phyloP scores from a whole-genome alignment of 1,139 yeast genomes.

The Yamadazyma conglobata region DNA sequence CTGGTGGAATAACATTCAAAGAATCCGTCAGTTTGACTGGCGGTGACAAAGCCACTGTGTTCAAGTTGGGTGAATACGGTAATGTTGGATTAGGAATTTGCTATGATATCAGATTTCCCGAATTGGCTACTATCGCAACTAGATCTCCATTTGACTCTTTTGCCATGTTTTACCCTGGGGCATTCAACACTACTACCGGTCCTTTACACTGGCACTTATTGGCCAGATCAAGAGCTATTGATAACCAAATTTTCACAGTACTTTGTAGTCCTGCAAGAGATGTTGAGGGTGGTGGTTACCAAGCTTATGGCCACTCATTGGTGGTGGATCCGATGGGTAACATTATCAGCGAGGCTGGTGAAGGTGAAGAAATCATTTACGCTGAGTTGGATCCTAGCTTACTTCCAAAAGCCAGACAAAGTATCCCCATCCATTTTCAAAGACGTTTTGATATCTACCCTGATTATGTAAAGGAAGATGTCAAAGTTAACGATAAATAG shows the following conservation, averaged over 20 bases:
- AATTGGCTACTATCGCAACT: slow-evolving; percentile 77
- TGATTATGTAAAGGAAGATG: slow-evolving; percentile 52
- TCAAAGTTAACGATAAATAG: slow-evolving; percentile 37
- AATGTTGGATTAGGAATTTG: slow-evolving; percentile 87
- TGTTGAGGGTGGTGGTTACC: slow-evolving; percentile 61
- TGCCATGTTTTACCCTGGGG: slow-evolving; percentile 93
- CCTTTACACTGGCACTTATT: slow-evolving; percentile 91
- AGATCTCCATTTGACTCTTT: slow-evolving; percentile 67
- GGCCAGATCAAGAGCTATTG: slow-evolving; percentile 85
- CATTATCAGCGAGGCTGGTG: slow-evolving; percentile 78
- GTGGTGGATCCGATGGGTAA: slow-evolving; percentile 87
- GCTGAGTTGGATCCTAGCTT: slow-evolving; percentile 72
- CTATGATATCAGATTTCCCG: slow-evolving; percentile 91
- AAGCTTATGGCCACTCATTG: slow-evolving; percentile 89
- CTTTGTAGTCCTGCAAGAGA: slow-evolving; percentile 90
- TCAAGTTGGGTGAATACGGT: slow-evolving; percentile 67
- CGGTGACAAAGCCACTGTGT: slow-evolving; percentile 77
- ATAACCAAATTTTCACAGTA: slow-evolving; percentile 77
- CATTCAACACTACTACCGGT: slow-evolving; percentile 93
- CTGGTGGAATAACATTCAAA: slow-evolving; percentile 81
- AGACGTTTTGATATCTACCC: slow-evolving; percentile 83
- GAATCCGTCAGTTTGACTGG: slow-evolving; percentile 74
- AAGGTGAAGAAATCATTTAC: slow-evolving; percentile 74
- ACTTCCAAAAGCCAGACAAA: slow-evolving; percentile 58
- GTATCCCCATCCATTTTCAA: slow-evolving; percentile 72